Evolutionary conservation across 2,329 filamentous ascomycete species (phyloP).

Genomic region (Sclerotinia minor): DNA sequence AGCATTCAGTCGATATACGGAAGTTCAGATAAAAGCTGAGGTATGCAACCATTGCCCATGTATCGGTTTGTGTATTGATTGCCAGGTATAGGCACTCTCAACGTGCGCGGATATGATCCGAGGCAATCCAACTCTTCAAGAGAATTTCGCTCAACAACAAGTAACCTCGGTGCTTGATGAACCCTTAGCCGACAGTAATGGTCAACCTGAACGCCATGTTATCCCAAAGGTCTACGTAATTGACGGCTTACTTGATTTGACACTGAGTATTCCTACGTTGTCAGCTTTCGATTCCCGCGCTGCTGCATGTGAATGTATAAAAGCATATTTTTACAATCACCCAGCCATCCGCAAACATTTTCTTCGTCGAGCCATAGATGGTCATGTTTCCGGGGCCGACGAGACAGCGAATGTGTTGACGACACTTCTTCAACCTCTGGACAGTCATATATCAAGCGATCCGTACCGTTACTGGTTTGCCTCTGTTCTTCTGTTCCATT

Average conservation of each 20-base stretch:
- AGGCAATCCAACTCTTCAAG: constrained; percentile 76
- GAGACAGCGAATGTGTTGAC: constrained; percentile 87
- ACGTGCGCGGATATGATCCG: constrained; percentile 88
- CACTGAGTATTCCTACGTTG: constrained; percentile 65
- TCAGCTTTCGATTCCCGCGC: constrained; percentile 77
- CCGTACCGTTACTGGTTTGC: constrained; percentile 92
- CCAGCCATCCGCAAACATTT: constrained; percentile 82
- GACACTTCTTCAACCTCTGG: constrained; percentile 69
- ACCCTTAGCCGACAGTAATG: constrained; percentile 42
- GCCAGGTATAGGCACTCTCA: constrained; percentile 62
- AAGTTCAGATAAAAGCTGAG: constrained; percentile 79
- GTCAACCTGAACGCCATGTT: constrained; percentile 50
- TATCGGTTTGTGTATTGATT: constrained; percentile 28
- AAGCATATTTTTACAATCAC: constrained; percentile 87
- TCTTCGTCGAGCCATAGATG: constrained; percentile 82
- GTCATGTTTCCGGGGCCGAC: constrained; percentile 73
- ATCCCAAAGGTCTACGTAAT: constrained; percentile 78
- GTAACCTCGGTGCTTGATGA: constrained; percentile 62
- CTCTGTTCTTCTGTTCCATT: constrained; percentile 79
- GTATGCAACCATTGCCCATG: constrained; percentile 45
- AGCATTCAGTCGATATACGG: constrained; percentile 72
- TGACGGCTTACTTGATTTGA: constrained; percentile 83
- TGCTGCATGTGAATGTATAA: constrained; percentile 85
- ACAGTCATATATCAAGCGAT: constrained; percentile 64
- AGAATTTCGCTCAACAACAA: constrained; percentile 83